Evolutionary conservation across 208 protist genomes (phyloP).

Genomic region (Acanthamoeba culbertsoni): DNA sequence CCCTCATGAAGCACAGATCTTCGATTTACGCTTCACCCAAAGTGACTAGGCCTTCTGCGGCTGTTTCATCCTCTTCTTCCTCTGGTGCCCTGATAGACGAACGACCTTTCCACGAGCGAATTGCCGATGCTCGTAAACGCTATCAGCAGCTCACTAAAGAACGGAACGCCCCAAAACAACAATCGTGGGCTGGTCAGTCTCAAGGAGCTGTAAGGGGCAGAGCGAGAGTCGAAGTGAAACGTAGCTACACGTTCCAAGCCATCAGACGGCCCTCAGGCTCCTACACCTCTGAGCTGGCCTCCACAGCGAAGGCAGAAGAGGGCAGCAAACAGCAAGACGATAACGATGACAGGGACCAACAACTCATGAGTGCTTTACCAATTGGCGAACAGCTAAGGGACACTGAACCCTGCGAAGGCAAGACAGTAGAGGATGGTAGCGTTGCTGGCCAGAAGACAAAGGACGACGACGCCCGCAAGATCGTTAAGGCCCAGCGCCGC

Average conservation of each 20-base stretch:
- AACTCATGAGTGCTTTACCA: too few relatives aligned
- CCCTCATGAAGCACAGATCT: background rate
- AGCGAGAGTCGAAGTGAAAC: background rate
- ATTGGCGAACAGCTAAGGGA: background rate
- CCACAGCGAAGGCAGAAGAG: background rate
- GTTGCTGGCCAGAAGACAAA: background rate
- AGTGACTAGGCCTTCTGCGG: background rate
- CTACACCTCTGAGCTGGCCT: too few relatives aligned
- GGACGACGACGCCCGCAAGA: background rate
- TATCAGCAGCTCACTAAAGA: background rate
- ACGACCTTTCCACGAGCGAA: background rate
- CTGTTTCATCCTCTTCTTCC: background rate
- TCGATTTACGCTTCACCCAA: background rate
- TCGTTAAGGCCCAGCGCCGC: background rate
- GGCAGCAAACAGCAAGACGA: background rate
- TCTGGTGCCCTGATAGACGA: background rate
- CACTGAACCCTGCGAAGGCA: background rate
- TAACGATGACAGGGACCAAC: background rate
- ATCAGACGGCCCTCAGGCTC: background rate
- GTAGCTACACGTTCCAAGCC: constrained; percentile 27
- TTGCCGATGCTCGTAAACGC: background rate
- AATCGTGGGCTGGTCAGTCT: background rate
- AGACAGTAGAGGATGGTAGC: background rate
- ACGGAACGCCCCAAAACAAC: background rate
- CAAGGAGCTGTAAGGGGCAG: background rate